A percentile compares a stretch with the other conserved stretches of the same genome.
These are phyloP conservation scores for Pyrenochaeta sp. DNA, from an alignment of 2,329 filamentous ascomycete species.

Conservation along the genomic window DNA sequence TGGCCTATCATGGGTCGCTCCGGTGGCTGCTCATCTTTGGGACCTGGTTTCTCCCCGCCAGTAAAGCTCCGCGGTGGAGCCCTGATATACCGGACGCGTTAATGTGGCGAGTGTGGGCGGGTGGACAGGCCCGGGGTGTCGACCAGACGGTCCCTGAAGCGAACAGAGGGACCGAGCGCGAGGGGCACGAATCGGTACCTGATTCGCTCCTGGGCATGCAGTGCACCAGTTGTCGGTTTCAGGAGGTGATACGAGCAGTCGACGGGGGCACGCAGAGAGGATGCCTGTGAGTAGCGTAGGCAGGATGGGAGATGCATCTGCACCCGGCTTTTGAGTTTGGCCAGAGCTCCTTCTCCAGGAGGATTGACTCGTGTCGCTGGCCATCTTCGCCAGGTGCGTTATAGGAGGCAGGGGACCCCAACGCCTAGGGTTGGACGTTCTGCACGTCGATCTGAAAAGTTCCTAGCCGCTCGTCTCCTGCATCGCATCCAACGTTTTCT, in stretches of 20 bases:
- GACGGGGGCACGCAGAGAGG: neutral
- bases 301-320: neutral
- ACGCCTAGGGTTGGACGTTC: constrained; percentile 15
- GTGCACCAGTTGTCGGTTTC: constrained; percentile 11
- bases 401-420: constrained; percentile 10
- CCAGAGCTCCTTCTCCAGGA: neutral
- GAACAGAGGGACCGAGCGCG: constrained; percentile 10
- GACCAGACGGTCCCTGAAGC: constrained; percentile 7
- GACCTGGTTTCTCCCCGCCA: neutral
- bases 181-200: constrained; percentile 11
- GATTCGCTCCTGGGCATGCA: constrained; percentile 10
- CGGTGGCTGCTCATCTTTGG: neutral
- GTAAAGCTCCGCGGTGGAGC: constrained; percentile 1
- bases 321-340: neutral
- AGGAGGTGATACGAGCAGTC: constrained; percentile 1
- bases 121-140: neutral
- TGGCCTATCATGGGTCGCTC: neutral
- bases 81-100: constrained; percentile 8
- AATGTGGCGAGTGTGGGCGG: constrained; percentile 6
- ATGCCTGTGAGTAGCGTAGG: neutral
- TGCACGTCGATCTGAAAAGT: constrained; percentile 20
- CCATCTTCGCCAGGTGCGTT: constrained; percentile 4
- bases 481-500: constrained; percentile 7
- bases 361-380: constrained; percentile 13
- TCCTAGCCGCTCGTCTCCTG: constrained; percentile 16